These are phyloP conservation scores for Dianthus caryophyllus DNA, from an alignment of 148 eudicot species.

Conservation along the genomic window DNA sequence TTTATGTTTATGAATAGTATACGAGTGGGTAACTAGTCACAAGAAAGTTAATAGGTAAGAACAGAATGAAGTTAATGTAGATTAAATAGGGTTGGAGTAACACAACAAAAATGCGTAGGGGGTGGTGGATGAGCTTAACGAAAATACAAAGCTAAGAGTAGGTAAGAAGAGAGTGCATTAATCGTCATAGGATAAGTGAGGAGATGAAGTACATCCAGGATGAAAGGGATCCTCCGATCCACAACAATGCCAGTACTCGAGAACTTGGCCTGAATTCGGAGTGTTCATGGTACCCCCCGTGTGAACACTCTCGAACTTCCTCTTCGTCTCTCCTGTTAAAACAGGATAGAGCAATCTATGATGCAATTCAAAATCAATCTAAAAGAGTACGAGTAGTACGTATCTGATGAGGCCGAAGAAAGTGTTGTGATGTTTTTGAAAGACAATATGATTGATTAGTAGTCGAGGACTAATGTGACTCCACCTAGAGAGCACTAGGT, in stretches of 20 bases:
- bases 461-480: background rate
- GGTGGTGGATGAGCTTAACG: too few relatives aligned
- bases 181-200: conserved; percentile 87
- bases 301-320: conserved; percentile 94
- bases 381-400: background rate
- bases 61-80: too few relatives aligned
- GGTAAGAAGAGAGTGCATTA: conserved; percentile 16
- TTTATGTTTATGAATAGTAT: too few relatives aligned
- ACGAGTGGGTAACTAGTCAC: too few relatives aligned
- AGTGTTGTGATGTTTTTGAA: background rate
- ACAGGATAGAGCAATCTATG: background rate
- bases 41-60: too few relatives aligned
- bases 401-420: background rate
- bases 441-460: background rate
- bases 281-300: conserved; percentile 87
- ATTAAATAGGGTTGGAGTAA: too few relatives aligned
- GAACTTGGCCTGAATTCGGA: conserved; percentile 72
- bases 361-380: background rate
- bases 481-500: background rate
- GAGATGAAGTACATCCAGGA: conserved; percentile 83
- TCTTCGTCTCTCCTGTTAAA: conserved; percentile 78
- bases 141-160: background rate
- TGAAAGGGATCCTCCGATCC: conserved; percentile 97
- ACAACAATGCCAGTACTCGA: conserved; percentile 97
- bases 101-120: background rate